phyloP scores from a whole-genome alignment of 2,329 filamentous ascomycete genomes.

The Parascedosporium putredinis region DNA sequence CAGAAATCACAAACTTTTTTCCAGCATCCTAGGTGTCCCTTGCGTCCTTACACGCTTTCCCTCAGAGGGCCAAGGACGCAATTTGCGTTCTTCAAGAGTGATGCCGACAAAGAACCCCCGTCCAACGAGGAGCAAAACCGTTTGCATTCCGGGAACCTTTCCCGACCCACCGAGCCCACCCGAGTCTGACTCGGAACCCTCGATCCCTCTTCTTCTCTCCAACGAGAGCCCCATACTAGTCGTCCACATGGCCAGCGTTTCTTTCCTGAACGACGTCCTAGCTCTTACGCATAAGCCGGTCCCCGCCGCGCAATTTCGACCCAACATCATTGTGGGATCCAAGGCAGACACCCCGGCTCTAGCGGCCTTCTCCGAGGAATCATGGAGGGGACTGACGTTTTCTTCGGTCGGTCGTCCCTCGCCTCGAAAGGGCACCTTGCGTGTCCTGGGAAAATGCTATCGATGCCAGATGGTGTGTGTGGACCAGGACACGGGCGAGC shows the following conservation, averaged over 20 bases:
- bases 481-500: slow-evolving; percentile 70
- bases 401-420: too few relatives aligned
- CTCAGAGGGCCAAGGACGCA: slow-evolving; percentile 46
- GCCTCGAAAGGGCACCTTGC: slow-evolving; percentile 36
- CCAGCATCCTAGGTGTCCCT: slow-evolving; percentile 60
- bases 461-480: slow-evolving; percentile 96
- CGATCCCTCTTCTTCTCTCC: slow-evolving; percentile 57
- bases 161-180: slow-evolving; percentile 40
- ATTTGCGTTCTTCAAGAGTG: slow-evolving; percentile 60
- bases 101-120: slow-evolving; percentile 46
- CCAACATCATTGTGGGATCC: slow-evolving; percentile 71
- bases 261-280: slow-evolving; percentile 66
- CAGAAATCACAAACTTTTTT: slow-evolving; percentile 63
- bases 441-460: slow-evolving; percentile 73
- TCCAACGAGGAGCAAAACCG: slow-evolving; percentile 23
- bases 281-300: slow-evolving; percentile 52
- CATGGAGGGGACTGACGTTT: slow-evolving; percentile 14
- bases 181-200: slow-evolving; percentile 43
- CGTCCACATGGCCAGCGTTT: slow-evolving; percentile 70
- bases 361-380: slow-evolving; percentile 66
- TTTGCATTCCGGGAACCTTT: slow-evolving; percentile 41
- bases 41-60: slow-evolving; percentile 82
- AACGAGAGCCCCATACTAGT: slow-evolving; percentile 92
- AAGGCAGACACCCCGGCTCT: slow-evolving; percentile 26
- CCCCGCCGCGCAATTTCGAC: slow-evolving; percentile 68